phyloP scores from a whole-genome alignment of 2,329 filamentous ascomycete genomes.

The Chaetothyriales sp. region DNA sequence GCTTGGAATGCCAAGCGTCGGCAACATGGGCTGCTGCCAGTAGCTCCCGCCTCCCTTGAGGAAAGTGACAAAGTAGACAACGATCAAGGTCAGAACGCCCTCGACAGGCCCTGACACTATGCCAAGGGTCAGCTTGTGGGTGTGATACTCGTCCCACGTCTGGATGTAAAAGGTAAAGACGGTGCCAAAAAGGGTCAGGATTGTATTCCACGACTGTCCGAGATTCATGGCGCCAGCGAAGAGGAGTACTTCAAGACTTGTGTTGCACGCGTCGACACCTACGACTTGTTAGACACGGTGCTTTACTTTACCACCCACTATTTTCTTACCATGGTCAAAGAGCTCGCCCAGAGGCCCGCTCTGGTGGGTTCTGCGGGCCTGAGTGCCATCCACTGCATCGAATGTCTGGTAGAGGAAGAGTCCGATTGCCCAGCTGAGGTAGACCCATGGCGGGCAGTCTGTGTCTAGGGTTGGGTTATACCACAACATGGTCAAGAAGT shows the following conservation, averaged over 20 bases:
- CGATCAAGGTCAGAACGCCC: slow-evolving; percentile 70
- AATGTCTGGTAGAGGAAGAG: slow-evolving; percentile 97
- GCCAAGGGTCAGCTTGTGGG: slow-evolving; percentile 83
- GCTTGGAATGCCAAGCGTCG: slow-evolving; percentile 54
- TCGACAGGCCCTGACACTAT: slow-evolving; percentile 90
- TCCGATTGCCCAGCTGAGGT: slow-evolving; percentile 77
- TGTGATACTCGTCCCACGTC: slow-evolving; percentile 99
- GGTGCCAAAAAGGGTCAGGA: slow-evolving; percentile 68
- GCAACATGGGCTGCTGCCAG: slow-evolving; percentile 76
- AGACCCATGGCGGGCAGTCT: slow-evolving; percentile 91
- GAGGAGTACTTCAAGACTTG: slow-evolving; percentile 78
- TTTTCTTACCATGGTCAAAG: slow-evolving; percentile 66
- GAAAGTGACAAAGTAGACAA: slow-evolving; percentile 72
- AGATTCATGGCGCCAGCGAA: slow-evolving; percentile 89
- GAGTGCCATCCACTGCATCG: slow-evolving; percentile 87
- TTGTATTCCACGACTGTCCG: slow-evolving; percentile 81
- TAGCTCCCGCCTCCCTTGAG: slow-evolving; percentile 78
- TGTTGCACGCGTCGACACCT: slow-evolving; percentile 88
- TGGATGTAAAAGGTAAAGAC: slow-evolving; percentile 96
- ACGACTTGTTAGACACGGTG: slow-evolving; percentile 7
- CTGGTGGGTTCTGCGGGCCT: slow-evolving; percentile 81
- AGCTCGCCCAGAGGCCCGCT: slow-evolving; percentile 89
- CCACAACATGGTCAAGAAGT: slow-evolving; percentile 85
- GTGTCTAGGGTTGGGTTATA: slow-evolving; percentile 89
- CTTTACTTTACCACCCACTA: slow-evolving; percentile 3